Base-by-base conservation (phyloP, 2,329 filamentous ascomycete genomes). In the Arthrocladium fulminans region DNA sequence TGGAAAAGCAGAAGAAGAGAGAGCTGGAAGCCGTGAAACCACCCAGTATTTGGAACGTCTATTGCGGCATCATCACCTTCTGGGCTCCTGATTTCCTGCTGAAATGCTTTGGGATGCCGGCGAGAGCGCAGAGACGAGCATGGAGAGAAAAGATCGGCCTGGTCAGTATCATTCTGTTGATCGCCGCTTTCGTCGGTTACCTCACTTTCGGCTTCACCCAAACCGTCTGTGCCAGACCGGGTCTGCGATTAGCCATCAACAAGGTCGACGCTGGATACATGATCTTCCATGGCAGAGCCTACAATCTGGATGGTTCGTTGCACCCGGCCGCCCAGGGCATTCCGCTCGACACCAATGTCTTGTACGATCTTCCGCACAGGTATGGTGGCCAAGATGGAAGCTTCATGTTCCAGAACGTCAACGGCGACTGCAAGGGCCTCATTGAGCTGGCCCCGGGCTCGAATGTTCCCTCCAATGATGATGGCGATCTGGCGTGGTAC, bases 121-220 rank as follows among this genome's bases (percentile, higher is more conserved):
- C 86, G 39, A 92, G 86, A 66, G 88, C 84, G 13, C 88, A 97
- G 66, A 84, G 88, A 63, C 79, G 88, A 60, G 92, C 92, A 2
- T 98, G 92, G 92, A 80, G 92, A 57, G 92, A 98, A 65, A 98
- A 98, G 75, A 94, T 98, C 74, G 92, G 92, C 2, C 71, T 98
- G 50, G 86, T 96, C 69, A 95, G 89, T 68, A 81, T 98, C 62
- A 98, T 98, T 63, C 63, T 95, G 25, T 63, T 84, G 51, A 89
- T 97, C 63, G 94, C 89, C 73, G 77, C 80, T 8, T 81, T 89
- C 61, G 90, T 98, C 41, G 92, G 92, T 62, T 98, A 90, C 70
- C 72, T 98, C 47, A 98, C 92, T 0, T 98, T 98, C 61, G 92
- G 92, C 38, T 98, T 98, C 68, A 97, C 87, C 3, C 78, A 85